Base-by-base conservation (phyloP, 129 eudicot genomes). In the Scalesia atractyloides region DNA sequence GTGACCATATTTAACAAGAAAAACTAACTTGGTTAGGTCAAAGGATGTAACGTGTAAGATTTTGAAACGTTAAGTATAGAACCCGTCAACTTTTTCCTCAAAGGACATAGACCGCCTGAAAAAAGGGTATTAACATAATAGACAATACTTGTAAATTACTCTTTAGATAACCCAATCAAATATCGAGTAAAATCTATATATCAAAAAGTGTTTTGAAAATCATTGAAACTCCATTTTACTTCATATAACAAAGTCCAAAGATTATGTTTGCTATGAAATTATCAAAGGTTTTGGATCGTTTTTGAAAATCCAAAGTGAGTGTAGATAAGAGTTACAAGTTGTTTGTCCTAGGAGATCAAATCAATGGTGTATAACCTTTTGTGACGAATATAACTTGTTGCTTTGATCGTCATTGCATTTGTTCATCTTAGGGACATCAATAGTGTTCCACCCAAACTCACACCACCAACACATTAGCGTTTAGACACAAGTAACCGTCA, bases 351-450 rank as follows among this genome's bases (percentile, higher is more conserved):
- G 81, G 82, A 82, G 83, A 73, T 68, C 66, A 52, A 69, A 78
- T 71, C 81, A 79, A 83, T 69, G 84, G 74, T 36, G 61, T 37
- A 44, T n/a, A 52, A 53, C 68, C 68, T 22, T 77, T 70, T 63
- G 74, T 65, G 85, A 72, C 71, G 74, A 84, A 50, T 80, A 80
- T 74, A 79, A 77, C 73, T 44, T 77, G 37, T 81, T 61, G 82
- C 17, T 72, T 82, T 84, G 86, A 86, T 81, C 87, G 58, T 58
- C 76, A 79, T 82, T 70, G 78, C 34, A 68, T 56, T 71, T 47
- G 75, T 83, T 79, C 64, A 75, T 78, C 78, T 57, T 80, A 81
- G 86, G 70, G 79, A 68, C 69, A 73, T 22, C 26, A 22, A 22
- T 22, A 22, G 26, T 22, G 26, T 22, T 22, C 2, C 26, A 22